Base-by-base conservation (phyloP, 257 asterid genomes). In the Leonotis leonurus region DNA sequence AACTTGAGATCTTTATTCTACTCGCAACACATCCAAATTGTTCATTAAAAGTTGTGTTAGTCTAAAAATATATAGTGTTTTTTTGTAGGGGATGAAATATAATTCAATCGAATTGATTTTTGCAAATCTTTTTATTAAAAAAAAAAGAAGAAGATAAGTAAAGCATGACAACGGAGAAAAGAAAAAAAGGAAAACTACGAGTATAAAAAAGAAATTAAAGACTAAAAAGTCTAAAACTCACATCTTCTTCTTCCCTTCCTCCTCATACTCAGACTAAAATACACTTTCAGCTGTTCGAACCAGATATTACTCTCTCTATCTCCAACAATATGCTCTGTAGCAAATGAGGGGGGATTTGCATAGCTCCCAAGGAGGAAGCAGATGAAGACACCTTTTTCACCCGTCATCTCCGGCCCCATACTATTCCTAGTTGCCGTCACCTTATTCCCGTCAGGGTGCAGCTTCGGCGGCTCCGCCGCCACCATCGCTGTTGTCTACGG, bases 401-500 rank as follows among this genome's bases (percentile, higher is more conserved):
- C 62, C 69, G 64, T 71, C 64, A 22, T 64, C n/a, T n/a, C n/a
- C n/a, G n/a, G n/a, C n/a, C n/a, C n/a, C 75, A 67, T 80, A 72
- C 3, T 57, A 14, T 1, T 68, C 2, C 17, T 77, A 29, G 7
- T 64, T 27, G 61, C 72, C 71, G 45, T 18, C 11, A 51, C 74
- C n/a, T 32, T 17, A 6, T 53, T 51, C 4, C 64, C 75, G 5
- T 29, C 78, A 17, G 82, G 63, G 2, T 12, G 69, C 35, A 87
- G 87, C 26, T 71, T 90, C 33, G 95, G 94, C 24, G 86, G 89
- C 72, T 67, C 75, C 56, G 65, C 91, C 69, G 65, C 93, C 71
- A 84, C 99, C 40, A 58, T 92, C 45, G 93, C 98, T 58, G 83
- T 81, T 43, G 79, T 80, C 65, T 86, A 83, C 81, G 89, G 90